phyloP scores from a whole-genome alignment of 2,329 filamentous ascomycete genomes.

The Diaporthe vaccinii region DNA sequence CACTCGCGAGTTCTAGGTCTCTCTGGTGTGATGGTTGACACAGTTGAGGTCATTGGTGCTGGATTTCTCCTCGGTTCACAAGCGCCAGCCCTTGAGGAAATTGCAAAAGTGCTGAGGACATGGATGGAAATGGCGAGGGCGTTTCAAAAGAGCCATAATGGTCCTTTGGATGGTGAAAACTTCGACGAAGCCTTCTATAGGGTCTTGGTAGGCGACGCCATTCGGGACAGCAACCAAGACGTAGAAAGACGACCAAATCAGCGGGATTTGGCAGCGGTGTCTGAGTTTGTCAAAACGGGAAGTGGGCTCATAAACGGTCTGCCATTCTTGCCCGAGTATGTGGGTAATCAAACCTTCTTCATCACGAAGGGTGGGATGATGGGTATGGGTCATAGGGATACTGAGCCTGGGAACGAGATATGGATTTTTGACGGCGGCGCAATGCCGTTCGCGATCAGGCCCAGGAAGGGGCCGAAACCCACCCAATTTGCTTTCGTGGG shows the following conservation, averaged over 20 bases:
- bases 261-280: background rate
- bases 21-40: background rate
- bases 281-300: constrained; percentile 8
- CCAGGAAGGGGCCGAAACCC: background rate
- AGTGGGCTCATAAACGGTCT: background rate
- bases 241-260: background rate
- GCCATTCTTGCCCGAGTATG: background rate
- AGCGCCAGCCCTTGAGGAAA: background rate
- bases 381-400: constrained; percentile 18
- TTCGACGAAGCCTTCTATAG: background rate
- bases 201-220: background rate
- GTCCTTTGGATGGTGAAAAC: background rate
- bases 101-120: background rate
- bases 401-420: constrained; percentile 3
- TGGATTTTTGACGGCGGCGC: constrained; percentile 9
- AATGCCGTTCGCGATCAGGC: background rate
- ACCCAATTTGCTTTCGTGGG: background rate
- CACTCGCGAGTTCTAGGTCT: background rate
- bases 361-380: background rate
- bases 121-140: background rate
- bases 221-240: background rate
- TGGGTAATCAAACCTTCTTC: constrained; percentile 19
- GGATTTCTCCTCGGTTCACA: background rate
- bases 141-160: background rate
- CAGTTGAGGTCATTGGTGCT: background rate